These are phyloP conservation scores for Aspergillus wentii DNA, from an alignment of 495 filamentous ascomycete species.

Conservation along the genomic window DNA sequence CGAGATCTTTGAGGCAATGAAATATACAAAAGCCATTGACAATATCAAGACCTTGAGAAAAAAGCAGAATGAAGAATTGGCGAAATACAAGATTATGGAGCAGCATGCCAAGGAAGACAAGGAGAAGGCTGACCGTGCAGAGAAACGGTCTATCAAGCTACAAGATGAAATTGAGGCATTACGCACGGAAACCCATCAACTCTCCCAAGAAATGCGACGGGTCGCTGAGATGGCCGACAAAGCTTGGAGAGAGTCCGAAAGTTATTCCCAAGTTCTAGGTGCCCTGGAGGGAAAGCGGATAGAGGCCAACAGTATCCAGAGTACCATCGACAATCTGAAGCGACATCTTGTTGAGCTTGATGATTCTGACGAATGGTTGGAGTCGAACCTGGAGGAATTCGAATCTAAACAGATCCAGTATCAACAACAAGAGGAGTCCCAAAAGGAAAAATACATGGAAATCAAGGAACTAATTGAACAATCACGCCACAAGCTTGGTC, in stretches of 20 bases:
- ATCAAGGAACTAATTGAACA: constrained; percentile 59
- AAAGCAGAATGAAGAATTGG: constrained; percentile 70
- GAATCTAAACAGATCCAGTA: constrained; percentile 64
- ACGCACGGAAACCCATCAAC: constrained; percentile 48
- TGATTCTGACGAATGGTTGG: constrained; percentile 75
- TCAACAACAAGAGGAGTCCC: constrained; percentile 54
- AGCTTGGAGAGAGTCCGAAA: constrained; percentile 55
- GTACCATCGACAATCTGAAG: constrained; percentile 65
- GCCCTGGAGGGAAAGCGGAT: constrained; percentile 71
- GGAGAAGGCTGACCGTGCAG: constrained; percentile 69
- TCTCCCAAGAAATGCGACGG: constrained; percentile 52
- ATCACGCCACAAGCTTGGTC: constrained; percentile 51
- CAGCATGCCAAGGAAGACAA: constrained; percentile 79
- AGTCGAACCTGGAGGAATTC: constrained; percentile 74
- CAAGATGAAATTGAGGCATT: constrained; percentile 69
- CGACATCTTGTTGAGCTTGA: constrained; percentile 66
- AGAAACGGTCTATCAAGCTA: constrained; percentile 59
- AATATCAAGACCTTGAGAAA: constrained; percentile 86
- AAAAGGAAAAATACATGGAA: constrained; percentile 55
- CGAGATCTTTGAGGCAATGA: constrained; percentile 94
- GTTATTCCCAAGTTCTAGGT: constrained; percentile 60
- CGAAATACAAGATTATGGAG: constrained; percentile 64
- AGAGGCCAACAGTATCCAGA: constrained; percentile 55
- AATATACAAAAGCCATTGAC: constrained; percentile 95
- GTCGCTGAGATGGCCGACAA: constrained; percentile 52